Percentiles rank a stretch among this genome's conserved stretches.
phyloP scores from a whole-genome alignment of 73 alveolate species.

The Symbiodinium pilosum region DNA sequence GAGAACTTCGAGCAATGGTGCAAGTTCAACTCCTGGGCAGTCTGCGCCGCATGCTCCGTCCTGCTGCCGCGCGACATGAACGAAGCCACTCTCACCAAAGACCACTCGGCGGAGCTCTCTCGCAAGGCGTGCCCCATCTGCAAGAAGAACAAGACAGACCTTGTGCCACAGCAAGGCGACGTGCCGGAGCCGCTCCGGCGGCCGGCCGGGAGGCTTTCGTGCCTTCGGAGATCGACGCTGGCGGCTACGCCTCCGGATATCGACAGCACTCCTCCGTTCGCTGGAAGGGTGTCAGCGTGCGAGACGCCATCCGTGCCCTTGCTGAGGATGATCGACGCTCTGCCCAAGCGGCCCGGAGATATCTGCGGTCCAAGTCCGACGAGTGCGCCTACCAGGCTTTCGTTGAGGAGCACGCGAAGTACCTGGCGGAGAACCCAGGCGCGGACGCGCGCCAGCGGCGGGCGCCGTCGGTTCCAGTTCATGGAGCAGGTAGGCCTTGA shows the following conservation, averaged over 20 bases:
- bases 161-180: background rate
- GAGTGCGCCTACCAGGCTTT: conserved; percentile 8
- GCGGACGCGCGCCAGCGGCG: conserved; percentile 5
- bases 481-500: conserved; percentile 11
- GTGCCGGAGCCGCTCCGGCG: conserved; percentile 17
- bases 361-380: background rate
- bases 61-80: background rate
- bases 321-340: background rate
- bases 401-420: background rate
- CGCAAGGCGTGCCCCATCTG: background rate
- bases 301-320: background rate
- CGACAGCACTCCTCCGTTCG: conserved; percentile 9
- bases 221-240: background rate
- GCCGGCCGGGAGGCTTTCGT: background rate
- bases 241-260: conserved; percentile 6
- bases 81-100: background rate
- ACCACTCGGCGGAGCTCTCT: background rate
- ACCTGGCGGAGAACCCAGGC: background rate
- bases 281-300: background rate
- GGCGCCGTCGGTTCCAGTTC: conserved; percentile 21
- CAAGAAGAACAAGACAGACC: too few species aligned
- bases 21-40: background rate
- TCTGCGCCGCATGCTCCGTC: background rate
- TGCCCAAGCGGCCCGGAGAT: too few species aligned
- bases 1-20: background rate